Evolutionary conservation across 306 rosid genomes (phyloP).

Genomic region (Oemleria cerasiformis): DNA sequence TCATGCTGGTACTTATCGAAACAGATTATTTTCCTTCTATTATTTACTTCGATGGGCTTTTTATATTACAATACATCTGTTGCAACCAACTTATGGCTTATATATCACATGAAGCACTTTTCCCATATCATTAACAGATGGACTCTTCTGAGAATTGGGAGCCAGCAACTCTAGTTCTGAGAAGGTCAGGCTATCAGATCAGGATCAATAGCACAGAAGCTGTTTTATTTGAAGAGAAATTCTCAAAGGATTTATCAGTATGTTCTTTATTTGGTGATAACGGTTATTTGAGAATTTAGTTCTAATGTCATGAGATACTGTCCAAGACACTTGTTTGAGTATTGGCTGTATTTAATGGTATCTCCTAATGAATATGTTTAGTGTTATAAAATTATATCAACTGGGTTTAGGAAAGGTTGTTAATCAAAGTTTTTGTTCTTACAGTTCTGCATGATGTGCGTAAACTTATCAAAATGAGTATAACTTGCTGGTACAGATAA

Average conservation of each 20-base stretch:
- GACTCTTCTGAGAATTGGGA: conserved; percentile 93
- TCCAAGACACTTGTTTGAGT: not conserved
- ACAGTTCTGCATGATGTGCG: not conserved
- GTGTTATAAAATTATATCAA: not conserved
- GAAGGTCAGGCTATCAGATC: conserved; percentile 74
- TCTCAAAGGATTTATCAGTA: conserved; percentile 88
- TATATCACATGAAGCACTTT: conserved; percentile 9
- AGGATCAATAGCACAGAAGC: conserved; percentile 52
- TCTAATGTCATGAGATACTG: conserved; percentile 1
- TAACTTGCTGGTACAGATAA: not conserved
- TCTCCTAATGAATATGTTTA: not conserved
- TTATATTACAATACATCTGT: not conserved
- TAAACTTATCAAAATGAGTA: not conserved
- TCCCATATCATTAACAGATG: conserved; percentile 40
- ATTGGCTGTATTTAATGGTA: not conserved
- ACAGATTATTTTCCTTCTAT: not conserved
- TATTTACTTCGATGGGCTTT: not conserved
- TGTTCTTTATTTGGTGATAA: conserved; percentile 25
- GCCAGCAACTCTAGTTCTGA: conserved; percentile 58
- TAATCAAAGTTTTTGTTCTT: not conserved
- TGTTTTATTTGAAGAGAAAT: conserved; percentile 55
- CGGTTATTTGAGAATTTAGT: not conserved
- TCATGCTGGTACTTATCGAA: not conserved
- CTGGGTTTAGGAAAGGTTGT: not conserved
- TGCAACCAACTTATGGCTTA: not conserved